These are phyloP conservation scores for Phyllosticta capitalensis DNA, from an alignment of 2,329 filamentous ascomycete species.

Conservation along the genomic window DNA sequence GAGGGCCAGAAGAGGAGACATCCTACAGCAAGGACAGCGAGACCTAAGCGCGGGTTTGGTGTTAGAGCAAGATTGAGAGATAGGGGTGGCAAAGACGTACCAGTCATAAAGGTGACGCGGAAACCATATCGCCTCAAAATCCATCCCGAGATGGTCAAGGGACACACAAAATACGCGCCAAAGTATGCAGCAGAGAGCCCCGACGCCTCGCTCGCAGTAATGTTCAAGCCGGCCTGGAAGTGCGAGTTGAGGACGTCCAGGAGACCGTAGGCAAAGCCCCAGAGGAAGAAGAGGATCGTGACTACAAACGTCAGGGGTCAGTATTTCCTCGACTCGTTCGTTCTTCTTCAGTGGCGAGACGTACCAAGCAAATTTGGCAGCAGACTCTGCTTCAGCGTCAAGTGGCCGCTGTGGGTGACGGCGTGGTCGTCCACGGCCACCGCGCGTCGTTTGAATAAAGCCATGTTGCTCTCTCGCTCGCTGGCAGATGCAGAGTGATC, in stretches of 20 bases:
- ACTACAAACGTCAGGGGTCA: conserved; percentile 34
- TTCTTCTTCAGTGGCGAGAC: neutral
- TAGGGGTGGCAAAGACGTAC: neutral
- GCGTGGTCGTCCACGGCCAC: conserved; percentile 15
- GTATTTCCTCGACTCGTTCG: neutral
- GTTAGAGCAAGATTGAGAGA: neutral
- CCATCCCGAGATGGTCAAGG: conserved; percentile 22
- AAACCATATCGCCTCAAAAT: conserved; percentile 3
- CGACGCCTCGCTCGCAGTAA: conserved; percentile 53
- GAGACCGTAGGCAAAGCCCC: conserved; percentile 85
- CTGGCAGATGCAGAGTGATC: neutral
- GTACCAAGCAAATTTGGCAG: conserved; percentile 14
- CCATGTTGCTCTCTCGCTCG: neutral
- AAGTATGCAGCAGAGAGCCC: conserved; percentile 64
- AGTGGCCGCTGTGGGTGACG: conserved; percentile 13
- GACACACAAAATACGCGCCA: conserved; percentile 60
- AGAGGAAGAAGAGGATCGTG: conserved; percentile 74
- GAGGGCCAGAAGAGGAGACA: conserved; percentile 46
- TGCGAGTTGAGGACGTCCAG: conserved; percentile 71
- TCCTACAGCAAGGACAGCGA: conserved; percentile 48
- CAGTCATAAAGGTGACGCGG: conserved; percentile 9
- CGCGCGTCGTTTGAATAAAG: conserved; percentile 7
- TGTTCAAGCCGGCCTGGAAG: conserved; percentile 54
- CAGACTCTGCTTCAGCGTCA: conserved; percentile 14
- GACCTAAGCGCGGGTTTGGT: neutral